Percentiles rank a stretch among this genome's conserved stretches.
Conservation (phyloP, 208 protist genomes). For the Angomonas ambiguus region DNA sequence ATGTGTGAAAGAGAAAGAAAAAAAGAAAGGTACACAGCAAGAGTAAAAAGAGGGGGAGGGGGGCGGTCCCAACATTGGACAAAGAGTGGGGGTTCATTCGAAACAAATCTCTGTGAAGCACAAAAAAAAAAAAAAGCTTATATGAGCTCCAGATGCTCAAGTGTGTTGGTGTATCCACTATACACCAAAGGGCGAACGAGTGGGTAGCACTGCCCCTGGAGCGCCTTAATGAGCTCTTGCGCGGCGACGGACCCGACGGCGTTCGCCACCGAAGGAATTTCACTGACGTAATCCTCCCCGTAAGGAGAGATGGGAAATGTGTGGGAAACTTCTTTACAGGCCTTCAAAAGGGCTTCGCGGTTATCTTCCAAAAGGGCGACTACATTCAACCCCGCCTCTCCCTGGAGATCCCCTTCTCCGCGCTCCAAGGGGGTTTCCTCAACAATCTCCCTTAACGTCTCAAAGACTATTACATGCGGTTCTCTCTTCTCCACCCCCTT, state of each 20-base stretch:
- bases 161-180: constrained; percentile 73
- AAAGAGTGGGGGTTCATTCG: neutral
- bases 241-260: constrained; percentile 91
- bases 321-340: constrained; percentile 55
- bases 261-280: constrained; percentile 89
- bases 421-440: neutral
- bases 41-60: no score
- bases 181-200: constrained; percentile 89
- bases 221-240: constrained; percentile 95
- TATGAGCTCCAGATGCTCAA: neutral
- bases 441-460: neutral
- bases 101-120: neutral
- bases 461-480: neutral
- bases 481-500: neutral
- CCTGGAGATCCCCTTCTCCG: neutral
- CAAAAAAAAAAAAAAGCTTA: neutral
- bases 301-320: constrained; percentile 19
- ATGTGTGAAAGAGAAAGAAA: neutral
- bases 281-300: constrained; percentile 34
- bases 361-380: neutral
- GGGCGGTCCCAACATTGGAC: no score
- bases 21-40: neutral
- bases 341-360: neutral
- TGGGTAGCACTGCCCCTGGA: constrained; percentile 90
- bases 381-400: neutral